Evolutionary conservation across 176 grass and related monocot species (phyloP), one percentile per base, ranked within the genome.

Genomic region (Phragmites australis): DNA sequence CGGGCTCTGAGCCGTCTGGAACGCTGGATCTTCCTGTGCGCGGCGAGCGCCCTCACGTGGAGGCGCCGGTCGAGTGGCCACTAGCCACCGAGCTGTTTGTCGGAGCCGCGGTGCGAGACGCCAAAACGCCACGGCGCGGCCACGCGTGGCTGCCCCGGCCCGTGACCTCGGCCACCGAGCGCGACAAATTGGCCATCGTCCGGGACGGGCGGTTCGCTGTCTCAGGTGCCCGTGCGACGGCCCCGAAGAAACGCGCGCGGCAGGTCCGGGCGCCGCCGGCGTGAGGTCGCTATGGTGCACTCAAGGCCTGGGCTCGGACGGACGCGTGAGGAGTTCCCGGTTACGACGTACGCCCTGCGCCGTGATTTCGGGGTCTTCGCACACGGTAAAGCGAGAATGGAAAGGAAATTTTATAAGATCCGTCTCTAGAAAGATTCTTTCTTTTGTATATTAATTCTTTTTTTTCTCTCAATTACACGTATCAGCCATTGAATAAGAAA

Each of bases 91-190:
- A 7, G 51, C 7, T n/a, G n/a, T n/a, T 11, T 78, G 83, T 54
- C 75, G 75, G 81, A 76, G 70, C 49, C 59, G 25, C 55, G 68
- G 55, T 40, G 53, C 30, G 77, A 41, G 26, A 44, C 12, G 65
- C 12, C 65, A 39, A 74, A 65, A 65, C 81, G 62, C 70, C 70
- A 83, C 22, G 43, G 68, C 42, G 57, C 70, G 61, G 21, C 59
- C 77, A 68, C 63, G 51, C 8, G 32, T 44, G 63, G 73, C 15
- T 13, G 29, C 21, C 9, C 68, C 68, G 31, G 16, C 72, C 72
- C 62, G 82, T 76, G 82, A 76, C 60, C 81, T 44, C 47, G 18
- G 61, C 25, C 49, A 32, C 68, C 58, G 81, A 50, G 78, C 39
- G 22, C 37, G 65, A 56, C 78, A 70, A 57, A n/a, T n/a, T n/a